Percentiles rank a stretch among this genome's conserved stretches.
These are phyloP conservation scores for Hordeum pubiflorum DNA, from an alignment of 202 grass and related monocot genomes.

Conservation along the genomic window DNA sequence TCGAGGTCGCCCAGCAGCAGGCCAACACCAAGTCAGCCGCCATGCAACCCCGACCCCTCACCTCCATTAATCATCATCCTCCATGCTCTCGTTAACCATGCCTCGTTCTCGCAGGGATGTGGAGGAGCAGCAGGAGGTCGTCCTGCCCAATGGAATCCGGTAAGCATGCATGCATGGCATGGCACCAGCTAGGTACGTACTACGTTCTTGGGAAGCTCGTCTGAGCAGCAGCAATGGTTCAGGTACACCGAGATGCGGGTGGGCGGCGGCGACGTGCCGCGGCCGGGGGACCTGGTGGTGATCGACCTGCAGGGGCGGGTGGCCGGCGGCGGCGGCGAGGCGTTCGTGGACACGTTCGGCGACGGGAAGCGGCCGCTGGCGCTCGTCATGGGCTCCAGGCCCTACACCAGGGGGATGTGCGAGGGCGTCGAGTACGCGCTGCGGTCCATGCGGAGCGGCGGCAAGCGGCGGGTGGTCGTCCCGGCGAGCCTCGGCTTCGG, in stretches of 20 bases:
- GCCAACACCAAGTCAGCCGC: constrained; percentile 76
- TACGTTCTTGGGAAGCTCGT: background rate
- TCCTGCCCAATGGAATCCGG: constrained; percentile 90
- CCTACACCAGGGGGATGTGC: constrained; percentile 90
- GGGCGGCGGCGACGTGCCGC: constrained; percentile 59
- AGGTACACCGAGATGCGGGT: constrained; percentile 81
- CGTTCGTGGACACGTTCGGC: constrained; percentile 85
- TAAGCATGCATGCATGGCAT: background rate
- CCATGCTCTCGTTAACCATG: background rate
- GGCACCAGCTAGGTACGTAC: background rate
- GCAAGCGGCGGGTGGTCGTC: constrained; percentile 67
- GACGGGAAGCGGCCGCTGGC: constrained; percentile 71
- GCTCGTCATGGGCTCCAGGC: constrained; percentile 86
- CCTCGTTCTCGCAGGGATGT: constrained; percentile 31
- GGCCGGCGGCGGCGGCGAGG: background rate
- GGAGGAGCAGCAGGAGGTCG: constrained; percentile 67
- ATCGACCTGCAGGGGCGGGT: constrained; percentile 79
- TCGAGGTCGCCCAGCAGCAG: constrained; percentile 82
- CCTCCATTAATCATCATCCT: background rate
- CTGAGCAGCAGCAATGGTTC: background rate
- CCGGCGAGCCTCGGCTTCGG: constrained; percentile 61
- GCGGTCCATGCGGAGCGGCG: constrained; percentile 62
- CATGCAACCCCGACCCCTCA: background rate
- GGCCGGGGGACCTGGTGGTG: constrained; percentile 72
- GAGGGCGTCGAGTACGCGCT: constrained; percentile 74